Percentiles rank a stretch among this genome's conserved stretches.
Conservation (phyloP, 768 basidiomycete species). For the Boletus huronensis region DNA sequence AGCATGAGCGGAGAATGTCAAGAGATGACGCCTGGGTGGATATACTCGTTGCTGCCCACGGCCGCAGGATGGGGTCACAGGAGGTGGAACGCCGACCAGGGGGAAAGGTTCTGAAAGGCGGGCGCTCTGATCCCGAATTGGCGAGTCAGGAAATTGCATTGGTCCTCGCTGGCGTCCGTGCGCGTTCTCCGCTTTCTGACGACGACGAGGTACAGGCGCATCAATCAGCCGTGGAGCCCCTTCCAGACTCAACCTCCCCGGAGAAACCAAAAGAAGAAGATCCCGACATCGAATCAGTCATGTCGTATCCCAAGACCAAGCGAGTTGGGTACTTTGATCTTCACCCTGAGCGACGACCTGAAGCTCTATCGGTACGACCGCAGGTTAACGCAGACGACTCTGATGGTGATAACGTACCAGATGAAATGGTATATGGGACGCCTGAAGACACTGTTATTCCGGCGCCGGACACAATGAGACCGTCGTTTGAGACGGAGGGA, state of each 20-base stretch:
- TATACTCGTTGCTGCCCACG: constrained; percentile 65
- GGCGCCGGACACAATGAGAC: constrained; percentile 27
- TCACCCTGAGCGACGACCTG: constrained; percentile 66
- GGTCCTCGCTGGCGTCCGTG: constrained; percentile 57
- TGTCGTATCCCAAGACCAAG: constrained; percentile 32
- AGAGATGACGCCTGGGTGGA: constrained; percentile 85
- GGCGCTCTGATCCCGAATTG: constrained; percentile 60
- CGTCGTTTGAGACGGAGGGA: constrained; percentile 32
- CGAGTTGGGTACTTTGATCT: constrained; percentile 74
- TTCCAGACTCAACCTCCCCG: background rate
- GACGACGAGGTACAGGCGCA: constrained; percentile 36
- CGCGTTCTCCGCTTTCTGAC: constrained; percentile 36
- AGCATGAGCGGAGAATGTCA: constrained; percentile 41
- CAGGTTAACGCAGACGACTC: constrained; percentile 31
- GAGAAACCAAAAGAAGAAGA: constrained; percentile 45
- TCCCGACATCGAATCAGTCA: constrained; percentile 43
- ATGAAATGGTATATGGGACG: constrained; percentile 32
- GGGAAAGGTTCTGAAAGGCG: constrained; percentile 33
- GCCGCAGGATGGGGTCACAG: constrained; percentile 51
- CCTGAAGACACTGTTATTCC: constrained; percentile 17
- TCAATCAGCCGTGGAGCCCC: constrained; percentile 17
- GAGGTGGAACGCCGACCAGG: constrained; percentile 41
- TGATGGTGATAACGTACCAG: constrained; percentile 35
- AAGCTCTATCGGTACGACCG: constrained; percentile 23
- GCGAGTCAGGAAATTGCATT: constrained; percentile 71